Evolutionary conservation across 495 filamentous ascomycete genomes (phyloP).

Genomic region (Xylaria bambusicola): DNA sequence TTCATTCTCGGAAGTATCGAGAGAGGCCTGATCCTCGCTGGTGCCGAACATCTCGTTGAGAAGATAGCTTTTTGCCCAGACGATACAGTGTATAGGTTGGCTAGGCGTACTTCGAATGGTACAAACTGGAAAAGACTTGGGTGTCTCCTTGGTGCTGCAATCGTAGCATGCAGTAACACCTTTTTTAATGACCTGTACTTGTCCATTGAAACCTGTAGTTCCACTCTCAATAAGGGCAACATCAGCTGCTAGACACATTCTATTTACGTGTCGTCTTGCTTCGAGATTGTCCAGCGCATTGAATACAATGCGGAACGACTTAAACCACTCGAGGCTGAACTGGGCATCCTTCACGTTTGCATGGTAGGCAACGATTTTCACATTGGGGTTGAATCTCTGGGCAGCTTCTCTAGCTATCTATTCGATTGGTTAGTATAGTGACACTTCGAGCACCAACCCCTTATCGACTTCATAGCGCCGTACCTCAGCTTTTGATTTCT

Average conservation of each 20-base stretch:
- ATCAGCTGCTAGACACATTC: constrained; percentile 91
- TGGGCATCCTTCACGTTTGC: constrained; percentile 93
- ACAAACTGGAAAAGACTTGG: constrained; percentile 91
- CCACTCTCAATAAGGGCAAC: constrained; percentile 95
- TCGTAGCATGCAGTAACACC: constrained; percentile 96
- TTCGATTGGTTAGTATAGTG: constrained; percentile 26
- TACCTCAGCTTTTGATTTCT: constrained; percentile 94
- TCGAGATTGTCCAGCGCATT: constrained; percentile 98
- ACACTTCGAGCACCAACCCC: neutral
- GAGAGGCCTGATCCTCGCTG: constrained; percentile 78
- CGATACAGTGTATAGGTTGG: constrained; percentile 97
- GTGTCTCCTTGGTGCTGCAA: constrained; percentile 82
- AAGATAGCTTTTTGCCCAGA: constrained; percentile 98
- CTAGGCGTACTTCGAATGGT: constrained; percentile 94
- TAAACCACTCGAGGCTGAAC: constrained; percentile 91
- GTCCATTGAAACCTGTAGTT: constrained; percentile 96
- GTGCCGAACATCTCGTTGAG: constrained; percentile 91
- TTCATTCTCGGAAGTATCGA: constrained; percentile 75
- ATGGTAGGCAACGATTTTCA: constrained; percentile 88
- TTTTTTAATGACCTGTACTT: constrained; percentile 95
- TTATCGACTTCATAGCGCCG: constrained; percentile 31
- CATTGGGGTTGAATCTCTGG: constrained; percentile 83
- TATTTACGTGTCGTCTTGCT: constrained; percentile 91
- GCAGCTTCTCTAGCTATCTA: constrained; percentile 95
- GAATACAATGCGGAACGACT: constrained; percentile 80